These are phyloP conservation scores for Aspergillus caelatus DNA, from an alignment of 2,329 filamentous ascomycete species.

Conservation along the genomic window DNA sequence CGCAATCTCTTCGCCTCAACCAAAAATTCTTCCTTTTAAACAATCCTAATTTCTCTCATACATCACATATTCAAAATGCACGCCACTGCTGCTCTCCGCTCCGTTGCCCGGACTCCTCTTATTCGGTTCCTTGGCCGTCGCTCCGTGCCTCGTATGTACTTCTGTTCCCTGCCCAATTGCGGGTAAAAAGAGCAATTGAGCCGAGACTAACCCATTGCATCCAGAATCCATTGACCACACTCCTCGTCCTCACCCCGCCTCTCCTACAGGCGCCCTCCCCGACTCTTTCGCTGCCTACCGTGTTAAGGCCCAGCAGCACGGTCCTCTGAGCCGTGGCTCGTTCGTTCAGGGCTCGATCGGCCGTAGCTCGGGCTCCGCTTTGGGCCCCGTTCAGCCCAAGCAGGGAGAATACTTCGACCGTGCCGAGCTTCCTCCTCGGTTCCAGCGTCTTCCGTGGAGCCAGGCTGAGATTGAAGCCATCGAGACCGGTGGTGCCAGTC, in stretches of 20 bases:
- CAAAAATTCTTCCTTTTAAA: conserved; percentile 18
- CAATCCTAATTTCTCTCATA: conserved; percentile 1
- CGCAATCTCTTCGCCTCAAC: conserved; percentile 15
- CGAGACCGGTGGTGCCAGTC: conserved; percentile 84
- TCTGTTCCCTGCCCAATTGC: background rate
- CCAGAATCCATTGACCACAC: conserved; percentile 55
- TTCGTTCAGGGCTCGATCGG: conserved; percentile 54
- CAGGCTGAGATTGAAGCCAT: conserved; percentile 91
- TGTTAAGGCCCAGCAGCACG: conserved; percentile 66
- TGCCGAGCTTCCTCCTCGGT: conserved; percentile 81
- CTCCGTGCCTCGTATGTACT: conserved; percentile 46
- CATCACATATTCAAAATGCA: conserved; percentile 40
- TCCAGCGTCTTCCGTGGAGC: conserved; percentile 74
- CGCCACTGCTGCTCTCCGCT: conserved; percentile 45
- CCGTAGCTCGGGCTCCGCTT: conserved; percentile 65
- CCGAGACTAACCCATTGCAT: conserved; percentile 6
- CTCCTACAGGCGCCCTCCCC: conserved; percentile 57
- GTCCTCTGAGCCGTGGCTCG: conserved; percentile 54
- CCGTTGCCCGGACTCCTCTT: conserved; percentile 48
- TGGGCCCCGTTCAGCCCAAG: conserved; percentile 72
- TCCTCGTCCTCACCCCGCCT: conserved; percentile 61
- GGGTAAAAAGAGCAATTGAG: background rate
- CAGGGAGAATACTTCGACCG: conserved; percentile 84
- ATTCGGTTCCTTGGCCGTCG: conserved; percentile 56
- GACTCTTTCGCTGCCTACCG: conserved; percentile 66